phyloP scores from a whole-genome alignment of 2,329 filamentous ascomycete genomes.

The Beauveria pseudobassiana region DNA sequence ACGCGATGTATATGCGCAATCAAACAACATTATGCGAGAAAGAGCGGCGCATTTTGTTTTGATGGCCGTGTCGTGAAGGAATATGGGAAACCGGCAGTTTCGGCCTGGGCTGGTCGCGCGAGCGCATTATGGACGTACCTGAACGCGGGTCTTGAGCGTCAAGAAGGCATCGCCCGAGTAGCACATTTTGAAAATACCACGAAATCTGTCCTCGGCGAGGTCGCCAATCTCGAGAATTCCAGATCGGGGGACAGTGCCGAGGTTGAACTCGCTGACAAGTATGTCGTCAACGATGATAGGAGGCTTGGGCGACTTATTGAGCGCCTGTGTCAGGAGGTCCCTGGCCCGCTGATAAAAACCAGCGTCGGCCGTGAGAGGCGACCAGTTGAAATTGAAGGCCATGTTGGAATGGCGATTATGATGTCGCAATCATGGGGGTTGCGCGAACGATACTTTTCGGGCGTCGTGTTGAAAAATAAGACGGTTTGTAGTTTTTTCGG shows the following conservation, averaged over 20 bases:
- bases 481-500: neutral
- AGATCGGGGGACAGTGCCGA: constrained; percentile 91
- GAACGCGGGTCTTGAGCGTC: constrained; percentile 90
- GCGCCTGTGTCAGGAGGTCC: constrained; percentile 85
- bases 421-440: constrained; percentile 27
- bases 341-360: constrained; percentile 83
- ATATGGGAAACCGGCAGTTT: neutral
- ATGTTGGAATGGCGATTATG: constrained; percentile 53
- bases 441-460: neutral
- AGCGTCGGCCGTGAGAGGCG: constrained; percentile 92
- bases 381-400: constrained; percentile 99
- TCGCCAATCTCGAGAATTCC: constrained; percentile 98
- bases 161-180: constrained; percentile 93
- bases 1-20: neutral
- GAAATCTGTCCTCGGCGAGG: constrained; percentile 90
- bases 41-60: neutral
- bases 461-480: neutral
- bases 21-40: constrained; percentile 4
- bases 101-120: constrained; percentile 10
- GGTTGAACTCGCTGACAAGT: constrained; percentile 93
- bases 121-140: constrained; percentile 47
- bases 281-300: constrained; percentile 99
- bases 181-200: constrained; percentile 99
- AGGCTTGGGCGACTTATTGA: constrained; percentile 97
- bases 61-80: neutral